These are phyloP conservation scores for Pelargonium nanum DNA, from an alignment of 345 rosid species.

Conservation along the genomic window DNA sequence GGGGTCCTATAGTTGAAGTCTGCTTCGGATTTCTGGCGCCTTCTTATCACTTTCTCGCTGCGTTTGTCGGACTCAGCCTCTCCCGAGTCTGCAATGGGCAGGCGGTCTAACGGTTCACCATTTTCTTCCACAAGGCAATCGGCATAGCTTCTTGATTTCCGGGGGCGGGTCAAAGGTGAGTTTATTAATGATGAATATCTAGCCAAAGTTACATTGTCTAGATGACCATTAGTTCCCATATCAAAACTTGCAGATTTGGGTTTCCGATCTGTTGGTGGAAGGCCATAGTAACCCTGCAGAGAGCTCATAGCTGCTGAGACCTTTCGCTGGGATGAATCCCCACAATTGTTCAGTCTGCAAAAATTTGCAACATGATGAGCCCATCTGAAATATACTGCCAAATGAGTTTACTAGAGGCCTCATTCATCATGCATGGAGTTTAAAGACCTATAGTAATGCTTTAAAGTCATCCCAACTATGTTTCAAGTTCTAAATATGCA, in stretches of 20 bases:
- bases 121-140: constrained; percentile 18
- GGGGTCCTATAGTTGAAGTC: constrained; percentile 28
- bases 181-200: constrained; percentile 18
- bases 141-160: constrained; percentile 14
- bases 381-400: background rate
- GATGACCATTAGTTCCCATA: constrained; percentile 25
- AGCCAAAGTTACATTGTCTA: constrained; percentile 14
- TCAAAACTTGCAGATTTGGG: constrained; percentile 29
- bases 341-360: constrained; percentile 17
- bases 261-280: constrained; percentile 19
- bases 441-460: no score
- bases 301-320: constrained; percentile 53
- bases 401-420: background rate
- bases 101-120: constrained; percentile 13
- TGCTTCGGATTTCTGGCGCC: constrained; percentile 45
- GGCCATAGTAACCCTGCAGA: constrained; percentile 40
- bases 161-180: constrained; percentile 8
- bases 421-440: no score
- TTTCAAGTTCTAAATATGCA: no score
- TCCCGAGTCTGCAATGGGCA: constrained; percentile 26
- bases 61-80: constrained; percentile 33
- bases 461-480: no score
- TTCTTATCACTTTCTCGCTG: constrained; percentile 33
- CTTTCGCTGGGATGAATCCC: constrained; percentile 22
- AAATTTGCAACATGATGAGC: background rate